Base-by-base conservation (phyloP, 768 basidiomycete genomes). In the Mycena metata region DNA sequence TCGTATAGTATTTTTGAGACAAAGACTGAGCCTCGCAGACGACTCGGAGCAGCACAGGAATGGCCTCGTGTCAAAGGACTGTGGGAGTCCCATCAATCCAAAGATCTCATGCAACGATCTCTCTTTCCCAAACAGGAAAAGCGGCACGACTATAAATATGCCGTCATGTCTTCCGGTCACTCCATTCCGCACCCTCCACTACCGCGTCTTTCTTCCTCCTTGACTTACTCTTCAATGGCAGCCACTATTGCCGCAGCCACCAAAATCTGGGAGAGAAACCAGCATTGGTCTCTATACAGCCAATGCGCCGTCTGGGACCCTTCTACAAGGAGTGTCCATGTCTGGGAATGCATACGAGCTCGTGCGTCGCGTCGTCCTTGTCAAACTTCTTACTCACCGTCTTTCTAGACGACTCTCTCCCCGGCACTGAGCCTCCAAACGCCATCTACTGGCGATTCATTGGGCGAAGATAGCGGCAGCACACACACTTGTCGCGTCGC, bases 291-390 rank as follows among this genome's bases (percentile, higher is more conserved):
- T 24, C 70, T 89, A 49, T 84, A 86, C 76, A 87, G 87, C 67
- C 91, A 93, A 74, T 92, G 91, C 76, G 88, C 88, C 61, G 83
- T 90, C 16, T 93, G 91, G 91, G 89, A 92, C 78, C 79, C 86
- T 24, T 86, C 84, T 77, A 83, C 87, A 59, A 86, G 87, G 45
- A 88, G 89, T 30, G 91, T 93, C 46, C 90, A 91, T 63, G 85
- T 93, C 61, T 93, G 91, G 91, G 91, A 93, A 73, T 93, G 91
- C 75, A 81, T 92, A 60, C 79, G 83, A 77, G 85, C 87, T 72
- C 91, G 91, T 92, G 78, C 79, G 90, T 85, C 58, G 42, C 69
- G 58, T 30, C 36, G 61, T 47, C n/a, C 21, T 21, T 64, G 7
- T 8, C 11, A 45, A 58, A 39, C 23, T 43, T 46, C 19, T 56